Base-by-base conservation (phyloP, 306 rosid genomes). In the Medicago truncatula region DNA sequence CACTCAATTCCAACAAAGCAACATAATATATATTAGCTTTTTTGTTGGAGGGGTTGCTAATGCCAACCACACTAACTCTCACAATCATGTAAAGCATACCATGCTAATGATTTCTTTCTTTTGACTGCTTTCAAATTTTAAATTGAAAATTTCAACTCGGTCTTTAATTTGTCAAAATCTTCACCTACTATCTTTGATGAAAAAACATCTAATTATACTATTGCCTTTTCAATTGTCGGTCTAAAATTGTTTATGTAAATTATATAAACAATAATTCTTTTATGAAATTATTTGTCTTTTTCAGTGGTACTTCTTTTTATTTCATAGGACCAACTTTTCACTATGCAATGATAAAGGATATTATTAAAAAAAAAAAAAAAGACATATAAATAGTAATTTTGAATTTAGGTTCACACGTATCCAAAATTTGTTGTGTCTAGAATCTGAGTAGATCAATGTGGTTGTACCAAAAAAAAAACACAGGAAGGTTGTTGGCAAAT, bases 171-270 rank as follows among this genome's bases (percentile, higher is more conserved):
- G 67, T 28, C 52, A 9, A 16, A 39, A 39, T 39, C 36, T 41
- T 47, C 36, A 67, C 72, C 56, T 43, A 67, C 56, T 43, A 67
- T 20, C 38, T 44, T 41, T 54, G 14, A 18, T 17, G 31, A 47
- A 56, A 56, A 56, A 23, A 56, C 61, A 65, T 64, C 8, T 17
- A 17, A 64, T 10, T 7, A 39, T 39, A 39, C 50, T 7, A 64
- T 16, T 4, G 2, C 21, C 67, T 2, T 61, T 43, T 43, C 9
- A 67, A 13, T 21, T 20, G 20, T 61, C 20, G 11, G 12, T 61
- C 4, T 3, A 61, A 61, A 0, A 28, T 28, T 28, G 31, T 28
- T 28, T 28, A 60, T 60, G 20, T 15, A 15, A 4, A 15, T 14
- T 1, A 8, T 28, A 4, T 17, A 54, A 7, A 17, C 1, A 54